phyloP scores from a whole-genome alignment of 176 grass and related monocot genomes.

The Ensete glaucum region DNA sequence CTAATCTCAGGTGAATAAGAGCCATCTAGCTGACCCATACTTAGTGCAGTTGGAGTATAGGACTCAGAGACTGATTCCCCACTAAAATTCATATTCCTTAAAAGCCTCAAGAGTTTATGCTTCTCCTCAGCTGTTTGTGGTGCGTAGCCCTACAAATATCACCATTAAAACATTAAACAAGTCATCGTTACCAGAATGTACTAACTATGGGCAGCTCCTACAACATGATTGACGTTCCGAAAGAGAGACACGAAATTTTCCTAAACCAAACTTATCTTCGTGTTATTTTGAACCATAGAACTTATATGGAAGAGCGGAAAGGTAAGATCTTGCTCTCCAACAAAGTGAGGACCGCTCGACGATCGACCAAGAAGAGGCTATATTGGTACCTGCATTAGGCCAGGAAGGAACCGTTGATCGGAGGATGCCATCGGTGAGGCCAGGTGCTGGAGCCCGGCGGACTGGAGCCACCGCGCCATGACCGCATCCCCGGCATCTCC shows the following conservation, averaged over 20 bases:
- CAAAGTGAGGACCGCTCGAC: no score
- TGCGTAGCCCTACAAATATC: slow-evolving; percentile 27
- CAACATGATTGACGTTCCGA: neutral
- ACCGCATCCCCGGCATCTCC: slow-evolving; percentile 29
- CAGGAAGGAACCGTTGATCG: slow-evolving; percentile 22
- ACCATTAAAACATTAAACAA: neutral
- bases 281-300: neutral
- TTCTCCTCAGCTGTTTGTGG: slow-evolving; percentile 22
- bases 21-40: slow-evolving; percentile 1
- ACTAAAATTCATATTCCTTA: slow-evolving; percentile 21
- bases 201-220: neutral
- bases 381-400: slow-evolving; percentile 23
- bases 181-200: neutral
- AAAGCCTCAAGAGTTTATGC: slow-evolving; percentile 20
- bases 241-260: neutral
- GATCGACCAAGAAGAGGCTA: no score
- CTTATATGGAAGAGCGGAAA: neutral
- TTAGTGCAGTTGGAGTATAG: slow-evolving; percentile 11
- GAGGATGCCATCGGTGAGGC: slow-evolving; percentile 26
- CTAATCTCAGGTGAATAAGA: slow-evolving; percentile 22
- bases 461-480: slow-evolving; percentile 43
- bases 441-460: slow-evolving; percentile 41
- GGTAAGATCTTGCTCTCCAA: neutral
- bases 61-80: slow-evolving; percentile 14
- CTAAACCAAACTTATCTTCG: neutral